Evolutionary conservation across 441 rosid genomes (phyloP).

Genomic region (Brassica hybrid): DNA sequence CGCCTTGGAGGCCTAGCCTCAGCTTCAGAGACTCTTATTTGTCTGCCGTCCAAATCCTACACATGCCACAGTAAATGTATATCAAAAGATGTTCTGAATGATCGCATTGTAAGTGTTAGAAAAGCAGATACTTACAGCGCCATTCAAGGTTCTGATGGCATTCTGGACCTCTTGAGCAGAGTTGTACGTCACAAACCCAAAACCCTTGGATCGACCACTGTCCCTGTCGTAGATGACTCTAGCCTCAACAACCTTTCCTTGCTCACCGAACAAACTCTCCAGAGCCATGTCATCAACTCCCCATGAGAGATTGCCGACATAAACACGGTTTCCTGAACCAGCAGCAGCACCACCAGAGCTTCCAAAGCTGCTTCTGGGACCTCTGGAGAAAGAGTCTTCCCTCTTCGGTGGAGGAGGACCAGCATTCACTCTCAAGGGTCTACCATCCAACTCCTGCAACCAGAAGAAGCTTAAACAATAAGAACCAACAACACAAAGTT

Average conservation of each 20-base stretch:
- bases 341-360: conserved; percentile 30
- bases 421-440: conserved; percentile 61
- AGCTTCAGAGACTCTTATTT: conserved; percentile 77
- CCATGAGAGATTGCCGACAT: conserved; percentile 91
- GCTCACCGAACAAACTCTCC: conserved; percentile 72
- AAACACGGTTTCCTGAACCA: conserved; percentile 54
- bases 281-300: conserved; percentile 80
- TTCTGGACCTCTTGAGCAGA: conserved; percentile 70
- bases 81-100: not conserved
- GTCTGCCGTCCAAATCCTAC: conserved; percentile 84
- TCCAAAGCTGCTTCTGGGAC: conserved; percentile 48
- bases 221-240: conserved; percentile 86
- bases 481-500: conserved; percentile 26
- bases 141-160: conserved; percentile 74
- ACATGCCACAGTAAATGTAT: not conserved
- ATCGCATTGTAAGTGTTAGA: not conserved
- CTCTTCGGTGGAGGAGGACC: conserved; percentile 68
- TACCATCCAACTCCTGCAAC: conserved; percentile 70
- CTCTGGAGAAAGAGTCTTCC: conserved; percentile 53
- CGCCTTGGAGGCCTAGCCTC: conserved; percentile 81
- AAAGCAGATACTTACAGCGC: conserved; percentile 60
- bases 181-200: conserved; percentile 83
- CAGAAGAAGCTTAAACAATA: not conserved
- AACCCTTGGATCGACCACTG: conserved; percentile 91
- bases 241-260: conserved; percentile 81